These are phyloP conservation scores for Colletotrichum chlorophyti DNA, from an alignment of 2,329 filamentous ascomycete species.

Conservation along the genomic window DNA sequence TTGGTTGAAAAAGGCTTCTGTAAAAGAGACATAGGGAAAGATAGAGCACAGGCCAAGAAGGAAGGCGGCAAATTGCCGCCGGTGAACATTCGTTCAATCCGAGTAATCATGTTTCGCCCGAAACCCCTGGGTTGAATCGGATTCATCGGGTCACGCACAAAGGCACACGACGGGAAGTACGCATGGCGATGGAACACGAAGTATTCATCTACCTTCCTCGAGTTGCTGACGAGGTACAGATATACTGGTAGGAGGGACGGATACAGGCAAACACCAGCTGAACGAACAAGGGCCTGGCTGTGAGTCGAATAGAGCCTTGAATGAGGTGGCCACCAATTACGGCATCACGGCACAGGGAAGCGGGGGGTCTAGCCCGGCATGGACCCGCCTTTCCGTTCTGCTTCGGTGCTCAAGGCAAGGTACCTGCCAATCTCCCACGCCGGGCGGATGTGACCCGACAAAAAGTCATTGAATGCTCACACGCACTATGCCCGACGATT, in stretches of 20 bases:
- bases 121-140: not conserved
- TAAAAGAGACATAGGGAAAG: no score
- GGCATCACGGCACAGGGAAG: constrained; percentile 24
- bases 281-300: no score
- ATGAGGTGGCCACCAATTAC: constrained; percentile 26
- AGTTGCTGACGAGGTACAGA: not conserved
- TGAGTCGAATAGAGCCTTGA: no score
- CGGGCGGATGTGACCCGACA: constrained; percentile 15
- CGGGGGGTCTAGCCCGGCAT: constrained; percentile 18
- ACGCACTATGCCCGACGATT: no score
- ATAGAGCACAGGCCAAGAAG: no score
- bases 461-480: constrained; percentile 12
- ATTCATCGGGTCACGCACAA: not conserved
- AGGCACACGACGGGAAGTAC: not conserved
- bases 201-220: constrained; percentile 10
- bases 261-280: constrained; percentile 10
- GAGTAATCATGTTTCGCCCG: no score
- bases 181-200: not conserved
- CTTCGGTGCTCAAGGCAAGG: not conserved
- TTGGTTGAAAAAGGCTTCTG: no score
- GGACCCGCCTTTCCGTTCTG: not conserved
- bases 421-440: constrained; percentile 1
- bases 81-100: no score
- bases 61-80: no score
- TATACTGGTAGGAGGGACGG: no score